Conservation (phyloP, 192 early-diverging fungal species). For the Lobosporangium transversale region DNA sequence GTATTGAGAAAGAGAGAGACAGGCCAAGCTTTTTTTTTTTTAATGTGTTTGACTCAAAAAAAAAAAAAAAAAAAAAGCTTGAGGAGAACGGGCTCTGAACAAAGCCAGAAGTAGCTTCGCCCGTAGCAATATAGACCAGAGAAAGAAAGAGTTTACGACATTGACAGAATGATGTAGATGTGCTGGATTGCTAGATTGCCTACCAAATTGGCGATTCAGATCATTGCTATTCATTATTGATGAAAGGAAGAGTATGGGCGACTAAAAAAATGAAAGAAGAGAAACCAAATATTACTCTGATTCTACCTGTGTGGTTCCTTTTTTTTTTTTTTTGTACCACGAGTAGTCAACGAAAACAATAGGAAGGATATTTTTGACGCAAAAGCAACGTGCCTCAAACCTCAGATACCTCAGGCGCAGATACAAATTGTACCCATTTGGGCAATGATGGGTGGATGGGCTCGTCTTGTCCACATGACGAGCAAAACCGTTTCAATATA, state of each 20-base stretch:
- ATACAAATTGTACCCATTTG: not conserved
- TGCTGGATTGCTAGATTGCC: not conserved
- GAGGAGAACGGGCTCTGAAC: not conserved
- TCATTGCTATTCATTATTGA: constrained; percentile 38
- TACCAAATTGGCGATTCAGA: constrained; percentile 39
- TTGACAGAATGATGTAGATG: too few species aligned
- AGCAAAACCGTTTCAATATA: too few species aligned
- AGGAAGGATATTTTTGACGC: too few species aligned
- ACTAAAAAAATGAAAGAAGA: not conserved
- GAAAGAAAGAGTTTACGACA: too few species aligned
- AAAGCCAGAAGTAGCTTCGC: not conserved
- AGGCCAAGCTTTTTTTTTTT: not conserved
- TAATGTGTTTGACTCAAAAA: not conserved
- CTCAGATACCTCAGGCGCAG: not conserved
- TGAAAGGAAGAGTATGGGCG: not conserved
- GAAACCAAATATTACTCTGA: not conserved
- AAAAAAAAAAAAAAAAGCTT: too few species aligned
- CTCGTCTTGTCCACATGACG: too few species aligned
- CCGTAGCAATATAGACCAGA: too few species aligned
- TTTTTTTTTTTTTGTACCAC: not conserved
- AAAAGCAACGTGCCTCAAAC: too few species aligned
- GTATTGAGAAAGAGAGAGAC: not conserved
- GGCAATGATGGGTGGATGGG: not conserved
- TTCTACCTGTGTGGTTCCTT: not conserved
- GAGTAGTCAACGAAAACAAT: too few species aligned